phyloP scores from a whole-genome alignment of 2,329 filamentous ascomycete genomes.

The Hypomyces perniciosus region DNA sequence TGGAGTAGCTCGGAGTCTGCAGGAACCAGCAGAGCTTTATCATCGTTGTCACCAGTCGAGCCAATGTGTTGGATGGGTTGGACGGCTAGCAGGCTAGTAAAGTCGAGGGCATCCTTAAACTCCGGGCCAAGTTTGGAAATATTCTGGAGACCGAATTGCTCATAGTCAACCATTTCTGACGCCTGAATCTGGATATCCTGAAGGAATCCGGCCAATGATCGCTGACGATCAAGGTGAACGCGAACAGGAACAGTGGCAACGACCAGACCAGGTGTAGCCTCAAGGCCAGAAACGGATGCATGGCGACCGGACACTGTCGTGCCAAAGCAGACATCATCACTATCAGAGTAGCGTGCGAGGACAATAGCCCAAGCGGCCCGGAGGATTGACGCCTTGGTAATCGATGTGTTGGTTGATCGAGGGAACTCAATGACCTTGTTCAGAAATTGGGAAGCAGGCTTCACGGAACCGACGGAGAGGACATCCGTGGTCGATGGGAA shows the following conservation, averaged over 20 bases:
- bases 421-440: neutral
- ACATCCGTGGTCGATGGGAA: constrained; percentile 12
- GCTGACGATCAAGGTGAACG: neutral
- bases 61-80: constrained; percentile 9
- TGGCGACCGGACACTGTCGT: constrained; percentile 15
- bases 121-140: constrained; percentile 17
- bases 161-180: constrained; percentile 19
- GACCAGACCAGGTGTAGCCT: constrained; percentile 1
- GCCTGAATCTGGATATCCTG: constrained; percentile 18
- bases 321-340: constrained; percentile 18
- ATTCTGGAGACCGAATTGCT: constrained; percentile 23
- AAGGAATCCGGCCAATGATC: constrained; percentile 8
- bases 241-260: constrained; percentile 7
- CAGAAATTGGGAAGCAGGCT: neutral
- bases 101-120: constrained; percentile 7
- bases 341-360: constrained; percentile 12
- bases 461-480: neutral
- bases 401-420: neutral
- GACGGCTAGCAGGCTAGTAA: constrained; percentile 8
- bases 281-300: constrained; percentile 4
- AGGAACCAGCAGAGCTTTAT: neutral
- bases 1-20: neutral
- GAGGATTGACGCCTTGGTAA: constrained; percentile 15
- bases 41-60: neutral
- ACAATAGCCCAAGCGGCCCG: constrained; percentile 18